Evolutionary conservation across 1,139 yeast genomes (phyloP), one percentile per base, ranked within the genome.

Genomic region (Magnusiomyces fungicola): DNA sequence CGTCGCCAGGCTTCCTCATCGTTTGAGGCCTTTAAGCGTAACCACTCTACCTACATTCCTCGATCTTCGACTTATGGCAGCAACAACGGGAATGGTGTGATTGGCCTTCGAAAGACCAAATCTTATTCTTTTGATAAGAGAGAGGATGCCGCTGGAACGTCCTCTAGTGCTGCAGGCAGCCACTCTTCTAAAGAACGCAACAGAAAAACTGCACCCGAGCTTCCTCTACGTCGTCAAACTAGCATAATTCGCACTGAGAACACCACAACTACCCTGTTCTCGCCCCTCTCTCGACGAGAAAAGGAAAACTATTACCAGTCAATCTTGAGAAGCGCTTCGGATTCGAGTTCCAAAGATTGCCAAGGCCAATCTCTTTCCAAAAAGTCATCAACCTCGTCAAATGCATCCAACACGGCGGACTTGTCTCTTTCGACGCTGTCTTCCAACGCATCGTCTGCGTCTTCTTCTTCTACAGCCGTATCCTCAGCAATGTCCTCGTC

Each of bases 21-120:
- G 2, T 21, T 23, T 12, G 25, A 38, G 16, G 9, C 27, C 27
- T 23, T 38, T 21, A 32, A 12, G 25, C 23, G 41, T 21, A 12
- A 18, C 18, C 29, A 10, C 25, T 4, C 45, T 14, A 42, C 36
- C 34, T 14, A 32, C 16, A 32, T 39, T 23, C n/a, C 19, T 19
- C 43, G 30, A n/a, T 23, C 29, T 7, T 7, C 23, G n/a, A 27
- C 38, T 22, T 24, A 5, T 21, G 18, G 32, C 46, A 14, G 27
- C 29, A 12, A 25, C 37, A 23, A 5, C 34, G 14, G 22, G 23
- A 25, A 18, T 21, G 10, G 12, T n/a, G 19, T 18, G 32, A 24
- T 18, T n/a, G 48, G 43, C 23, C 44, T 49, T 23, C 51, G 51
- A 27, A 49, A 49, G 33, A 46, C 51, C 38, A 51, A 48, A 27